Base-by-base conservation (phyloP, 805 yeast species). In the Middelhovenomyces tepae region DNA sequence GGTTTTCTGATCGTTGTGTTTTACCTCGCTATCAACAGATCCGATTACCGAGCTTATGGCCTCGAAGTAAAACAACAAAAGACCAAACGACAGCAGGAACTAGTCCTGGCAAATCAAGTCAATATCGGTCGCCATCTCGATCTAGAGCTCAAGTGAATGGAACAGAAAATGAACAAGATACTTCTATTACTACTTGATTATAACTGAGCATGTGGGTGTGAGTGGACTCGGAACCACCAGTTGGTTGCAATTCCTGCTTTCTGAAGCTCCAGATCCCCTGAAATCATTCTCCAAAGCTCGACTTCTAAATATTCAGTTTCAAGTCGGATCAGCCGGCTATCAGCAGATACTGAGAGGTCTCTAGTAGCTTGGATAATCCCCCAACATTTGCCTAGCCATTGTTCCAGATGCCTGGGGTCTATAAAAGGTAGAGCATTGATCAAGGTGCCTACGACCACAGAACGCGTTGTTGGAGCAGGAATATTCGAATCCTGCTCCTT, bases 1-100 rank as follows among this genome's bases (percentile, higher is more conserved):
- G 95, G 94, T 87, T 91, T 51, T 76, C 78, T 11, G 96, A 89
- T 46, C 66, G 95, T 41, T 85, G 95, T 51, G 91, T 91, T 8
- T 93, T 85, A 44, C 99, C 99, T 1, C 68, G 94, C 45, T 89
- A 79, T 48, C 95, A 87, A 53, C 79, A 84, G 31, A 75, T 91
- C 19, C 70, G 69, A 47, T 57, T 91, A 20, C 98, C 97, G 3
- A 78, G 84, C 30, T 59, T 87, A 51, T 86, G 95, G 95, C 93
- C 94, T 9, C 25, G 51, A 23, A 33, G 40, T 18, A 47, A 47
- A 28, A 40, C 39, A 20, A 43, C 47, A 5, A 44, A 44, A 22
- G 40, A 39, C n/a, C n/a, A n/a, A n/a, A n/a, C n/a, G n/a, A n/a
- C n/a, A n/a, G n/a, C 19, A 14, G 7, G 10, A 19, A 21, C 6